A percentile compares a stretch with the other conserved stretches of the same genome.
Evolutionary conservation across 2,329 filamentous ascomycete genomes (phyloP).

Genomic region (Penicillium decumbens): DNA sequence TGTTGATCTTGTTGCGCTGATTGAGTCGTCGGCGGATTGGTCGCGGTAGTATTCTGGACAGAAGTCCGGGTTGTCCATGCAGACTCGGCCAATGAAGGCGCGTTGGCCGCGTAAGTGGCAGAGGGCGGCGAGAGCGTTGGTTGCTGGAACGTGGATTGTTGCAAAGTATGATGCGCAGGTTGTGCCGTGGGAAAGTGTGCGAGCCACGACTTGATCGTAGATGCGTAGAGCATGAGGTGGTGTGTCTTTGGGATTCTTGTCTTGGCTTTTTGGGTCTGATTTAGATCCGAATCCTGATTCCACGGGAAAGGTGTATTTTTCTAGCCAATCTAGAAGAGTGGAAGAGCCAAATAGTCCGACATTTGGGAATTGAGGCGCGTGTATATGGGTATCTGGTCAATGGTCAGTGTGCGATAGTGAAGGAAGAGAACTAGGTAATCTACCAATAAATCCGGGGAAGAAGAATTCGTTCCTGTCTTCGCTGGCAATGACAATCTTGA

Average conservation of each 20-base stretch:
- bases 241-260: slow-evolving; percentile 19
- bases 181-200: slow-evolving; percentile 83
- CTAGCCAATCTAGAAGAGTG: slow-evolving; percentile 87
- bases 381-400: slow-evolving; percentile 78
- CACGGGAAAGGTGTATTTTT: slow-evolving; percentile 91
- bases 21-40: slow-evolving; percentile 54
- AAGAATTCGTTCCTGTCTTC: slow-evolving; percentile 43
- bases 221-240: slow-evolving; percentile 44
- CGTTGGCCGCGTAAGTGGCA: slow-evolving; percentile 77
- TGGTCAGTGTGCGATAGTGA: neutral
- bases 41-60: slow-evolving; percentile 79
- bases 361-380: slow-evolving; percentile 93
- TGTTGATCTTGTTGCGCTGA: slow-evolving; percentile 54
- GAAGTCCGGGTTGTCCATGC: slow-evolving; percentile 70
- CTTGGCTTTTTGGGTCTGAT: slow-evolving; percentile 10
- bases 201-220: slow-evolving; percentile 71
- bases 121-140: slow-evolving; percentile 83
- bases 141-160: slow-evolving; percentile 77
- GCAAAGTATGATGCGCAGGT: slow-evolving; percentile 95
- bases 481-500: slow-evolving; percentile 36
- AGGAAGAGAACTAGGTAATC: slow-evolving; percentile 6
- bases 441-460: slow-evolving; percentile 48
- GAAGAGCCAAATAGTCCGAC: slow-evolving; percentile 88
- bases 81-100: slow-evolving; percentile 87
- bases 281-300: slow-evolving; percentile 64